Conservation (phyloP, 768 basidiomycete genomes). For the Cyathus striatus region DNA sequence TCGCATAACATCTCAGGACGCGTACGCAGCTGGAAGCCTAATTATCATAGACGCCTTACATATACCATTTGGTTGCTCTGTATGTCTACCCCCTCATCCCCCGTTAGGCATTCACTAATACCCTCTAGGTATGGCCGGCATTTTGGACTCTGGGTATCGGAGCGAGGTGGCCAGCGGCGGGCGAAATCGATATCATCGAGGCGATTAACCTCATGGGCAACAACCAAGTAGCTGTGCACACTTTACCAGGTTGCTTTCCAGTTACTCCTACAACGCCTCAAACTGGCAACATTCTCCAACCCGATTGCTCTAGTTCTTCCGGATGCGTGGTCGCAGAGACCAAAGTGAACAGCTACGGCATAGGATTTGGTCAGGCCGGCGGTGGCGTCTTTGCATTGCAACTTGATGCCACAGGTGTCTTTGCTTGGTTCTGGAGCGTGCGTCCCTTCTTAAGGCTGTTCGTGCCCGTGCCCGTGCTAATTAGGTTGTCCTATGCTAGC, state of each 20-base stretch:
- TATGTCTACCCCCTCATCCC: slow-evolving; percentile 13
- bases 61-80: slow-evolving; percentile 54
- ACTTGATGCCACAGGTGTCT: slow-evolving; percentile 49
- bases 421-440: slow-evolving; percentile 44
- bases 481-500: slow-evolving; percentile 19
- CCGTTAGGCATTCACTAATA: not conserved
- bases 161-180: slow-evolving; percentile 31
- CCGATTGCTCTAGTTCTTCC: slow-evolving; percentile 23
- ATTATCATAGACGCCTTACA: slow-evolving; percentile 40
- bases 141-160: slow-evolving; percentile 39
- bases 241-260: slow-evolving; percentile 31
- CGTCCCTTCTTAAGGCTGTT: slow-evolving; percentile 8
- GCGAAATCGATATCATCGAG: slow-evolving; percentile 53
- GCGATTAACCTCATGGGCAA: slow-evolving; percentile 44
- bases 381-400: slow-evolving; percentile 62
- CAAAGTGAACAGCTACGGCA: slow-evolving; percentile 40
- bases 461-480: not conserved
- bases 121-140: slow-evolving; percentile 36
- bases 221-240: slow-evolving; percentile 59
- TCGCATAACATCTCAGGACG: slow-evolving; percentile 35
- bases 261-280: slow-evolving; percentile 21
- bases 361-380: slow-evolving; percentile 41
- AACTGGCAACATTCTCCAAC: slow-evolving; percentile 19
- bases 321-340: slow-evolving; percentile 42
- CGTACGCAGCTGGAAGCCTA: slow-evolving; percentile 34